phyloP scores from a whole-genome alignment of 257 asterid genomes.

The Solanum pennellii region DNA sequence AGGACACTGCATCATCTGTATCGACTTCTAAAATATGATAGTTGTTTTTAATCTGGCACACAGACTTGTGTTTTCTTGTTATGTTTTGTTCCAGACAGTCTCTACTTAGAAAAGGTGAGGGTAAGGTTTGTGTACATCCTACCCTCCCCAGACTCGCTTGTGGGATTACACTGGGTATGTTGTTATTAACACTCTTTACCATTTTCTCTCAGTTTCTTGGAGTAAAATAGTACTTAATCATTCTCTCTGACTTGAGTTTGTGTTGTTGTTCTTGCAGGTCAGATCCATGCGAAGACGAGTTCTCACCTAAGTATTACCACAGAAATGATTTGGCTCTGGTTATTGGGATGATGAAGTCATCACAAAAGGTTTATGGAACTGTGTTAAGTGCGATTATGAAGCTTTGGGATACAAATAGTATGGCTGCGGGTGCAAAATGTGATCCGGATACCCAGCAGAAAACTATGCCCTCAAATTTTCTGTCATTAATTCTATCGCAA shows the following conservation, averaged over 20 bases:
- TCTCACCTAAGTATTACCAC: constrained; percentile 46
- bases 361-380: constrained; percentile 22
- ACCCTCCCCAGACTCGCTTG: not conserved
- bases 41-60: not conserved
- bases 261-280: constrained; percentile 43
- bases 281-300: constrained; percentile 37
- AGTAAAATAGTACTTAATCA: not conserved
- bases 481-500: not conserved
- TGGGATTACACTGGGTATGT: not conserved
- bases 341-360: constrained; percentile 52
- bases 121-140: not conserved
- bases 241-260: not conserved
- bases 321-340: constrained; percentile 50
- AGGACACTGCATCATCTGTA: not conserved
- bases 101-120: not conserved
- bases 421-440: constrained; percentile 32
- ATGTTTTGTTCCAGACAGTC: not conserved
- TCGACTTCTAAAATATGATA: not conserved
- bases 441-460: constrained; percentile 21
- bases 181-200: not conserved
- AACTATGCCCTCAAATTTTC: not conserved
- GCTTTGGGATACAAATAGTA: constrained; percentile 43
- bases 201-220: not conserved
- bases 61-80: not conserved
- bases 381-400: constrained; percentile 38